Conservation (phyloP, 176 grass and related monocot genomes). For the Carex scoparia region DNA sequence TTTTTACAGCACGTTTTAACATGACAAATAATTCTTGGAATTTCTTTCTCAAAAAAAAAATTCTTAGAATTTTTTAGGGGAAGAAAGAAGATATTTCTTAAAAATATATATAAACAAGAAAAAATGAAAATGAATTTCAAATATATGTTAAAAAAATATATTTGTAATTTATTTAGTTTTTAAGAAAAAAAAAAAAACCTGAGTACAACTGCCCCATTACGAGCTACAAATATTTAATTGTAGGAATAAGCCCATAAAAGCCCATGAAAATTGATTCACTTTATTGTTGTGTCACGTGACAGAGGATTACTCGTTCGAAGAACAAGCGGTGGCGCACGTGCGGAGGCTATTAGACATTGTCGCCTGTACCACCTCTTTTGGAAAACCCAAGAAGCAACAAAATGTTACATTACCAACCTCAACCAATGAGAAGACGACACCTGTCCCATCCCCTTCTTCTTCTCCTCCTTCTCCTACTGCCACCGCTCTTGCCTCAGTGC, state of each 20-base stretch:
- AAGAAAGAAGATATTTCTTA: background rate
- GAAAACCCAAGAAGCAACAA: slow-evolving; percentile 48
- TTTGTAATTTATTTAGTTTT: too few species aligned
- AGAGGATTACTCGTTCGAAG: slow-evolving; percentile 77
- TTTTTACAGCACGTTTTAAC: background rate
- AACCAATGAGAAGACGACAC: slow-evolving; percentile 34
- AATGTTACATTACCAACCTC: background rate
- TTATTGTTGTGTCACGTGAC: slow-evolving; percentile 6
- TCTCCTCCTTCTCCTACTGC: slow-evolving; percentile 17
- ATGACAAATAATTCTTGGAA: background rate
- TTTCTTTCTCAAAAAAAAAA: too few species aligned
- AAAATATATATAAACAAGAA: too few species aligned
- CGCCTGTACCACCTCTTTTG: slow-evolving; percentile 79
- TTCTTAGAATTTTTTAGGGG: background rate
- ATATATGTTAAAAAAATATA: too few species aligned
- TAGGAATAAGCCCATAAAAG: background rate
- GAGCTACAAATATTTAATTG: too few species aligned
- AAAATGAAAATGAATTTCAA: too few species aligned
- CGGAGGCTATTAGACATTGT: slow-evolving; percentile 83
- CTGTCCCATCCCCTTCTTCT: slow-evolving; percentile 25
- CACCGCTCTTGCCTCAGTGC: background rate
- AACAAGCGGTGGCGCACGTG: slow-evolving; percentile 68
- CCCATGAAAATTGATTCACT: background rate
- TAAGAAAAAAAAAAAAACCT: too few species aligned
- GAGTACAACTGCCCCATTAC: too few species aligned